These are phyloP conservation scores for Pichia sp. DNA, from an alignment of 1,139 yeast species.

Conservation along the genomic window DNA sequence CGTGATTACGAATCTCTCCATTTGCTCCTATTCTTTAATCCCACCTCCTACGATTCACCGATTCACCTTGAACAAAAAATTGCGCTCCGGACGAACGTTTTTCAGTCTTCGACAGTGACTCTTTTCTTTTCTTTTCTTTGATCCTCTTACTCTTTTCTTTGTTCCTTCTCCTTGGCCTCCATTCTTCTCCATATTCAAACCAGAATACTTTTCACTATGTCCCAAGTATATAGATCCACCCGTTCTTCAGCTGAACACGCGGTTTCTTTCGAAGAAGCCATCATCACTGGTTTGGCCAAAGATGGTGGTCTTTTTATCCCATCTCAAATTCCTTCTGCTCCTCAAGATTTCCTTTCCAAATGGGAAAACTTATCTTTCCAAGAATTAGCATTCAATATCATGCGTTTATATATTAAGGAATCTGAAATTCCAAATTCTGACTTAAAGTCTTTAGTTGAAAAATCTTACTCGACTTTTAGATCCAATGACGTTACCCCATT, in stretches of 20 bases:
- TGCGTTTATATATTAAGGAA: slow-evolving; percentile 68
- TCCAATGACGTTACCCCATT: slow-evolving; percentile 82
- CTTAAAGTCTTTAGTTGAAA: slow-evolving; percentile 52
- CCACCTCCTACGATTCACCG: too few species aligned
- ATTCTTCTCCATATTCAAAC: too few species aligned
- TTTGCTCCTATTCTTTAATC: too few species aligned
- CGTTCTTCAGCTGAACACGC: slow-evolving; percentile 55
- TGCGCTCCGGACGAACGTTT: too few species aligned
- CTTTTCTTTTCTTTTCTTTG: too few species aligned
- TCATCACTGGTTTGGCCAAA: slow-evolving; percentile 87
- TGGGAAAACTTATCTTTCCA: slow-evolving; percentile 78
- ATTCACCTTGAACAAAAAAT: too few species aligned
- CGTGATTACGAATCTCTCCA: too few species aligned
- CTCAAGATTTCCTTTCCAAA: slow-evolving; percentile 48
- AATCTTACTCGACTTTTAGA: slow-evolving; percentile 87
- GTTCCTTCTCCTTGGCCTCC: too few species aligned
- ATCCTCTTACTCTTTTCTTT: neutral
- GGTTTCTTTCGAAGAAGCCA: slow-evolving; percentile 83
- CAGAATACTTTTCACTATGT: slow-evolving; percentile 10
- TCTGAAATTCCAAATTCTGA: slow-evolving; percentile 70
- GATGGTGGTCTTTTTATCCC: slow-evolving; percentile 97
- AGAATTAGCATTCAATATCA: slow-evolving; percentile 79
- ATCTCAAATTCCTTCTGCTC: slow-evolving; percentile 65
- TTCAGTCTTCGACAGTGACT: too few species aligned
- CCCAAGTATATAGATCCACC: slow-evolving; percentile 78